Conservation (phyloP, 257 asterid species). For the Buddleja alternifolia region DNA sequence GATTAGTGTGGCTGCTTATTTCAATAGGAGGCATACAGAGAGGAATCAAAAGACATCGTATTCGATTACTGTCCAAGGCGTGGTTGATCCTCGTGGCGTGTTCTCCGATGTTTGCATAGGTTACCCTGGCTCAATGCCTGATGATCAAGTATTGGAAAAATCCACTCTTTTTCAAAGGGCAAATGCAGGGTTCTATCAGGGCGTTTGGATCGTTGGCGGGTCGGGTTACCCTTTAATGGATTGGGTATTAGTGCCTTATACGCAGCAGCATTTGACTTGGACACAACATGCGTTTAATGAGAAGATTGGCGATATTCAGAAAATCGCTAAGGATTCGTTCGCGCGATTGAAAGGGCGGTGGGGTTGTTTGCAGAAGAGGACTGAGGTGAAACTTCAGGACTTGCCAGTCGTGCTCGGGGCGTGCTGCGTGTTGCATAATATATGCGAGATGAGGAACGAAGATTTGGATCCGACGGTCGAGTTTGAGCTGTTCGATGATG, state of each 20-base stretch:
- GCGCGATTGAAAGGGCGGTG: conserved; percentile 83
- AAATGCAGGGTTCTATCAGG: conserved; percentile 65
- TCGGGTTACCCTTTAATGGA: conserved; percentile 82
- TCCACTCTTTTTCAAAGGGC: conserved; percentile 82
- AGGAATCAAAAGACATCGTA: conserved; percentile 89
- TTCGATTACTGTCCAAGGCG: conserved; percentile 90
- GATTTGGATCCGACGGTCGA: conserved; percentile 48
- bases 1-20: conserved; percentile 81
- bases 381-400: conserved; percentile 89
- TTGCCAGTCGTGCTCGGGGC: conserved; percentile 92
- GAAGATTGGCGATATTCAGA: conserved; percentile 64
- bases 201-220: conserved; percentile 79
- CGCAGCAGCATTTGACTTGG: conserved; percentile 84
- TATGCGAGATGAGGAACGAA: conserved; percentile 82
- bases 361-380: conserved; percentile 87
- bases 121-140: conserved; percentile 95
- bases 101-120: conserved; percentile 88
- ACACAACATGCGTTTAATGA: conserved; percentile 91
- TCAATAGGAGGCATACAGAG: conserved; percentile 82
- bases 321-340: conserved; percentile 59
- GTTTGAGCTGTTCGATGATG: conserved; percentile 81
- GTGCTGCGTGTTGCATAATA: conserved; percentile 90
- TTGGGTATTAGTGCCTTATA: conserved; percentile 89
- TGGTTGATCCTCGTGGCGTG: conserved; percentile 78
- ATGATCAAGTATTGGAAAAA: conserved; percentile 84